Conservation (phyloP, 352 stramenopile genomes). For the Pythium phragmiticola region DNA sequence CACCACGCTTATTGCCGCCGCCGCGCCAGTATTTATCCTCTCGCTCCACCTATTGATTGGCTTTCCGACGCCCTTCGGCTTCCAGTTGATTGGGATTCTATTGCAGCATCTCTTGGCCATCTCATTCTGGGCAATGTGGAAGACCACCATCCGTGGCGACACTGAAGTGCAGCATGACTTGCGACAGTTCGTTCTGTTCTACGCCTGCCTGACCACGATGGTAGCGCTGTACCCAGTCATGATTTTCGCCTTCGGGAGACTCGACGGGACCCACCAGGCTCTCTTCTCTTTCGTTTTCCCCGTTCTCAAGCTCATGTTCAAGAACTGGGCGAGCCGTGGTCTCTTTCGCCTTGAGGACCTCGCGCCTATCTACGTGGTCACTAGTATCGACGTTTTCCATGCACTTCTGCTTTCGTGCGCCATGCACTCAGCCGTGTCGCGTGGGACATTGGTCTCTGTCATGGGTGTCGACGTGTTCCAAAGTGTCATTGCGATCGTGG, state of each 20-base stretch:
- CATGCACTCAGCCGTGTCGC: constrained; percentile 7
- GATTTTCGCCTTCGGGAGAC: constrained; percentile 13
- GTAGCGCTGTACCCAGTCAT: constrained; percentile 19
- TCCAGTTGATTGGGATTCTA: constrained; percentile 12
- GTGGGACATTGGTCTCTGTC: background rate
- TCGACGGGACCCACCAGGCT: constrained; percentile 7
- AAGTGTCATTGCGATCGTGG: background rate
- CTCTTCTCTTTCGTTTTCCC: constrained; percentile 23
- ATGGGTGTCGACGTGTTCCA: constrained; percentile 12
- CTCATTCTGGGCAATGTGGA: constrained; percentile 1
- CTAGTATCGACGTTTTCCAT: constrained; percentile 24
- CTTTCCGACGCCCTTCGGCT: constrained; percentile 16
- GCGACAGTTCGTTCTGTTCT: background rate
- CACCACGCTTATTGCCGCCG: background rate
- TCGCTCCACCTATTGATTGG: constrained; percentile 3
- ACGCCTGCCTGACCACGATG: constrained; percentile 1
- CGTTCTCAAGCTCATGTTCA: constrained; percentile 37
- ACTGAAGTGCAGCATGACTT: background rate
- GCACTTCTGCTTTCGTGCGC: constrained; percentile 20
- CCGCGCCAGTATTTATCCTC: background rate
- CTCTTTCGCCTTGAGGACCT: constrained; percentile 22
- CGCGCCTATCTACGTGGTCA: constrained; percentile 18
- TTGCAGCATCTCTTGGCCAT: constrained; percentile 23
- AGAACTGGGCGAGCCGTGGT: constrained; percentile 32
- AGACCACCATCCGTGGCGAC: background rate